Conservation (phyloP, 805 yeast species). For the Wickerhamiella nectarea region DNA sequence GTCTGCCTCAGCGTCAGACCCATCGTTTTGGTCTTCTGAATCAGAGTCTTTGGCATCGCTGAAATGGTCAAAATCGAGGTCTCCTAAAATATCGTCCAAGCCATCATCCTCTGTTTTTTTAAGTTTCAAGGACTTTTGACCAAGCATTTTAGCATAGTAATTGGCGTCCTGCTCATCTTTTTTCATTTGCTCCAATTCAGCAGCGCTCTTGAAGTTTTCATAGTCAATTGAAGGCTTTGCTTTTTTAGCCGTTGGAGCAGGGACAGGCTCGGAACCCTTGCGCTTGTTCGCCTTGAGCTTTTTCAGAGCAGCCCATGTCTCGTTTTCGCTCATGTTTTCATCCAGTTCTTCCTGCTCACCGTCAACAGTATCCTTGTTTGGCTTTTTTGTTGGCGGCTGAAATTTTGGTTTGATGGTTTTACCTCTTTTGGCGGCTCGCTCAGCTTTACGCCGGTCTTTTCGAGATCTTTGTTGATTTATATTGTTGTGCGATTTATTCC, state of each 20-base stretch:
- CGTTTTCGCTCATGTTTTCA: constrained; percentile 15
- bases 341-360: constrained; percentile 19
- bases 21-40: constrained; percentile 12
- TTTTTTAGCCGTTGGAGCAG: not conserved
- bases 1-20: constrained; percentile 15
- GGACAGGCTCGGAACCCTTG: not conserved
- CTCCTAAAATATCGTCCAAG: constrained; percentile 72
- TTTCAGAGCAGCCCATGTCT: constrained; percentile 24
- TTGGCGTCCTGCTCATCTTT: constrained; percentile 67
- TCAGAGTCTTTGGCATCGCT: constrained; percentile 7
- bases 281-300: constrained; percentile 15
- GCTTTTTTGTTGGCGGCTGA: not conserved
- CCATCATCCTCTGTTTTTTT: constrained; percentile 51
- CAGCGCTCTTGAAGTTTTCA: constrained; percentile 21
- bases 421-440: constrained; percentile 3
- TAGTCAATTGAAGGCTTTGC: not conserved
- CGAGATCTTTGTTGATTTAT: constrained; percentile 13
- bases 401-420: constrained; percentile 7
- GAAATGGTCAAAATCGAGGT: constrained; percentile 39
- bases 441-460: constrained; percentile 9
- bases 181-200: constrained; percentile 36
- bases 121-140: constrained; percentile 43
- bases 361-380: not conserved
- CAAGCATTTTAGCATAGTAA: constrained; percentile 71
- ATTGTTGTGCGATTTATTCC: constrained; percentile 18